A percentile compares a stretch with the other conserved stretches of the same genome.
Evolutionary conservation across 164 flowering plant genomes (phyloP).

Genomic region (Magnolia officinalis): DNA sequence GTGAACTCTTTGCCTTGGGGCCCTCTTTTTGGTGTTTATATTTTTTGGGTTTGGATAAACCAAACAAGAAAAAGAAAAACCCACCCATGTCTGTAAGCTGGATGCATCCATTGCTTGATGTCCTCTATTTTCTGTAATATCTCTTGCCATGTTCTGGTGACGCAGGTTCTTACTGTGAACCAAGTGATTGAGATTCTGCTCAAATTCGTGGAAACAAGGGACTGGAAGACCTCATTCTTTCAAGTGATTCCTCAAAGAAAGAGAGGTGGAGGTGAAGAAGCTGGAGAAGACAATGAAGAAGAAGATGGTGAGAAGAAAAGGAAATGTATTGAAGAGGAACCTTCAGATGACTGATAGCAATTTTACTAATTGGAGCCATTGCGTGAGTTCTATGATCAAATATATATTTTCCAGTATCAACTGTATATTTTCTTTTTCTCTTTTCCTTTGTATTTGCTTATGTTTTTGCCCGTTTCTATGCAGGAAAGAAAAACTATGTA

Average conservation of each 20-base stretch:
- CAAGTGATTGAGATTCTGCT: constrained; percentile 92
- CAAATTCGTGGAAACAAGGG: constrained; percentile 74
- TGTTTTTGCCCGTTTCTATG: no score
- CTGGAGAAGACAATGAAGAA: constrained; percentile 23
- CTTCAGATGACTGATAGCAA: neutral
- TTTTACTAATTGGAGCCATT: neutral
- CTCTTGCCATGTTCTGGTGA: neutral
- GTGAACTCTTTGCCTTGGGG: no score
- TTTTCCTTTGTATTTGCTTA: no score
- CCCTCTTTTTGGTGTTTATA: no score
- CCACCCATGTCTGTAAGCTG: neutral
- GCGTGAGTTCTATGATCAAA: no score
- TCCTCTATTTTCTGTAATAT: neutral
- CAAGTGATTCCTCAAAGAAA: constrained; percentile 88
- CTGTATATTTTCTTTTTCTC: no score
- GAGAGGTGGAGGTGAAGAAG: constrained; percentile 50
- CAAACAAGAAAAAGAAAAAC: neutral
- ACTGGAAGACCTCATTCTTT: constrained; percentile 91
- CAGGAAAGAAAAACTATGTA: no score
- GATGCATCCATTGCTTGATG: neutral
- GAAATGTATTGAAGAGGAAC: constrained; percentile 4
- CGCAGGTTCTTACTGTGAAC: constrained; percentile 92
- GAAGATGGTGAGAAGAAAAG: constrained; percentile 20
- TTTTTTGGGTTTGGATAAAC: neutral
- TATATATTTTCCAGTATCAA: no score